Evolutionary conservation across 73 alveolate genomes (phyloP), one percentile per base, ranked within the genome.

Genomic region (Paramecium biaurelia): DNA sequence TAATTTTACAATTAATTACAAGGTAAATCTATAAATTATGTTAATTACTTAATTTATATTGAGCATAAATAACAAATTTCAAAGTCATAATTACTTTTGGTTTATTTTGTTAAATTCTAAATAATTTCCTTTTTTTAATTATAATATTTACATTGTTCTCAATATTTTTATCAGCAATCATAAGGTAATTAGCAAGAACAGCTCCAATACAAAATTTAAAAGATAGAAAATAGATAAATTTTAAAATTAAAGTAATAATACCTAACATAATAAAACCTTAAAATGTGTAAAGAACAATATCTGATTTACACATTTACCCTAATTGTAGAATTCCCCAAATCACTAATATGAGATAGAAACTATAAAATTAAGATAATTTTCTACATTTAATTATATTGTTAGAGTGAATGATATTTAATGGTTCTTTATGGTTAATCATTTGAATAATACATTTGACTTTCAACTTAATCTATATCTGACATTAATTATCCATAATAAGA

Each of bases 301-400:
- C 12, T 12, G 86, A 72, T 72, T 72, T 4, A 38, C 86, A 72
- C 7, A 72, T n/a, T n/a, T 72, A 35, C 7, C 59, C 59, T 15
- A 72, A 38, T 38, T 72, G 38, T 5, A 72, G 18, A 11, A 72
- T 12, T 72, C 86, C 86, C 86, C 86, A 72, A 72, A 72, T 72
- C 23, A 72, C 35, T 12, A 72, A 72, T 1, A 72, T 15, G 4
- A 72, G 37, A 72, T 72, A 72, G 15, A 72, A 72, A 5, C 86
- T 72, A 72, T 28, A 1, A 21, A 28, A 18, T 0, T 53, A 53
- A 23, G 2, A 9, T 28, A n/a, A 34, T 28, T 9, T 70, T n/a
- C 47, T 72, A 72, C 86, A 72, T 72, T 12, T 72, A 15, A 38
- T 72, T 72, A 8, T 4, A 72, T 72, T 53, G 14, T 37, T 72